Evolutionary conservation across 164 flowering plant genomes (phyloP), one percentile per base, ranked within the genome.

Genomic region (Nymphaea colorata): DNA sequence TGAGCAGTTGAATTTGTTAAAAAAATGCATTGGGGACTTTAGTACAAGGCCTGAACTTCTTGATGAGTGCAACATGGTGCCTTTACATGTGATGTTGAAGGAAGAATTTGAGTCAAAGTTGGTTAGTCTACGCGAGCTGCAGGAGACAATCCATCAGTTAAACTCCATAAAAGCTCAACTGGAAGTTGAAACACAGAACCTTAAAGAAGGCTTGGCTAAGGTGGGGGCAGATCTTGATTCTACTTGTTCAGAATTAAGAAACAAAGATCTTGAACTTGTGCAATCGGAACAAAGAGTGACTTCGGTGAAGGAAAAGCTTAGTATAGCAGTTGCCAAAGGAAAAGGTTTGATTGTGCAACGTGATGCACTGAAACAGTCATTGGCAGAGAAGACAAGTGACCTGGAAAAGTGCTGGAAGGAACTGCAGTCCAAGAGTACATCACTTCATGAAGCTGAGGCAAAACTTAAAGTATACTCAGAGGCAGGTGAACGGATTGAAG

Each of bases 401-500:
- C 79, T 95, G 64, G 94, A 90, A 67, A 86, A 76, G 75, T 83
- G 81, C 80, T 81, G 81, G 11, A 86, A 87, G 75, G 96, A 92
- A 79, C 71, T 89, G 57, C 88, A 85, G 76, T 68, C 79, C 67
- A 92, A 85, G 78, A 93, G 87, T 64, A 69, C 79, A 3, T 77
- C 78, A 76, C 76, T 92, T 68, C 77, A 69, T 67, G 97, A 91
- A 45, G 75, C 83, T 60, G 96, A 95, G 76, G 69, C 73, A 42
- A 92, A 87, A 74, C 84, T 95, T 12, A 83, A 81, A 77, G 68
- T 79, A 44, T 90, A 87, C 70, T 78, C 90, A 12, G 99, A 95
- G 79, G 91, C 96, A 43, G 99, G 97, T 71, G 99, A 92, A 72
- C 97, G 98, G 71, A 81, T 88, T 78, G 99, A 95, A 79, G 97